These are phyloP conservation scores for Gryganskiella cystojenkinii DNA, from an alignment of 192 early-diverging fungal genomes.

Conservation along the genomic window DNA sequence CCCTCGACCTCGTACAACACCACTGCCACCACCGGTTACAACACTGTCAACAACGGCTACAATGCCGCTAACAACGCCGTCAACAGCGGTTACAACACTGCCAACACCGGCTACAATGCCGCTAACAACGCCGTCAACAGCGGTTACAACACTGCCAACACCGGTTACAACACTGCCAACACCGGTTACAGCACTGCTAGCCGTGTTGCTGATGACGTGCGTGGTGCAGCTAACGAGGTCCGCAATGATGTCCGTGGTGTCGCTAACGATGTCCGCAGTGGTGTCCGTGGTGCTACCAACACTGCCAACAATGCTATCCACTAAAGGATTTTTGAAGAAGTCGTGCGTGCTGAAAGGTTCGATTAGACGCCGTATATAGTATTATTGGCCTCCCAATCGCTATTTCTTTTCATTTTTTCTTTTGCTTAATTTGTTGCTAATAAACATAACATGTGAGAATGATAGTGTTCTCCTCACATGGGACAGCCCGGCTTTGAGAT, in stretches of 20 bases:
- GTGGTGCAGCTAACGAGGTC: not conserved
- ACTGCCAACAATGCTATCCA: constrained; percentile 4
- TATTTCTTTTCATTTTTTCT: too few relatives aligned
- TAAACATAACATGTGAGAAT: too few relatives aligned
- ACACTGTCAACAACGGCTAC: too few relatives aligned
- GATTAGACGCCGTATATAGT: too few relatives aligned
- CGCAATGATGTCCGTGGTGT: not conserved
- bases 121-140: too few relatives aligned
- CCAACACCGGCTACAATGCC: too few relatives aligned
- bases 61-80: not conserved
- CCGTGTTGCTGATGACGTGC: not conserved
- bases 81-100: constrained; percentile 12
- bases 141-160: constrained; percentile 4
- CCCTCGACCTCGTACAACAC: constrained; percentile 23
- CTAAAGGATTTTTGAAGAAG: too few relatives aligned
- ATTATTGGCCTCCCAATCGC: too few relatives aligned
- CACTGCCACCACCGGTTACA: not conserved
- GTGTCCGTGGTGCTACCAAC: not conserved
- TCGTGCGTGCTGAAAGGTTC: too few relatives aligned
- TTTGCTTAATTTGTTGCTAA: too few relatives aligned
- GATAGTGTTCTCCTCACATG: too few relatives aligned
- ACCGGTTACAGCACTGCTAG: not conserved
- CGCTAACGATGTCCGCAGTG: not conserved
- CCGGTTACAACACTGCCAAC: not conserved
- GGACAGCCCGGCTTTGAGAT: too few relatives aligned